Evolutionary conservation across 352 stramenopile genomes (phyloP), one percentile per base, ranked within the genome.

Genomic region (Pythium utonaiense): DNA sequence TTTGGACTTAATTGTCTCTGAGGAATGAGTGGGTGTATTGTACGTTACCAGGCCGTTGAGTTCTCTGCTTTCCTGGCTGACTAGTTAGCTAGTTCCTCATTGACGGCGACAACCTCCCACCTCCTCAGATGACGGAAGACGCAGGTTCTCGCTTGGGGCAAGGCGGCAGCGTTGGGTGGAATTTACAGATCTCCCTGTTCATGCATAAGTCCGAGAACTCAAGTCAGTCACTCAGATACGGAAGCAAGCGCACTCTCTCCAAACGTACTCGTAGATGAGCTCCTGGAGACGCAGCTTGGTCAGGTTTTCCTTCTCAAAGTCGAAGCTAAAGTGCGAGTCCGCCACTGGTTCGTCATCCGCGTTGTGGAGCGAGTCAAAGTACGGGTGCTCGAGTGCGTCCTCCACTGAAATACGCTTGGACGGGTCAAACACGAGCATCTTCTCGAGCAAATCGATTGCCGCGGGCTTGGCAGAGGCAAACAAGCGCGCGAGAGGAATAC

Each of bases 331-430:
- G 48, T 51, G 56, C 36, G 57, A 66, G 38, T 92, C 81, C 25
- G 81, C 86, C 27, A 85, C 73, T 16, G 93, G 91, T 60, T 98
- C 93, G 64, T 98, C 87, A 16, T 97, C 89, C n/a, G 82, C 62
- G 47, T 97, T 96, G 75, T 98, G 94, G 31, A 98, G 72, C 33
- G 93, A 95, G 21, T 88, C 79, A 48, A 97, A 69, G 67, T 96
- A 97, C 42, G 89, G 85, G 55, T 98, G 93, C 47, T 76, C 83
- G 5, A 99, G 74, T 7, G 95, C 95, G 61, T 97, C 86, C 48
- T 95, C 83, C 14, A 98, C 95, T 0, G 86, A 97, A 63, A 98
- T 96, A 16, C 96, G 86, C 61, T 93, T 93, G 28, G 72, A 60
- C 9, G 86, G 88, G 25, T 96, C 86, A 62, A 96, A 96, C 25